These are phyloP conservation scores for Apiospora arundinis DNA, from an alignment of 2,329 filamentous ascomycete genomes.

Conservation along the genomic window DNA sequence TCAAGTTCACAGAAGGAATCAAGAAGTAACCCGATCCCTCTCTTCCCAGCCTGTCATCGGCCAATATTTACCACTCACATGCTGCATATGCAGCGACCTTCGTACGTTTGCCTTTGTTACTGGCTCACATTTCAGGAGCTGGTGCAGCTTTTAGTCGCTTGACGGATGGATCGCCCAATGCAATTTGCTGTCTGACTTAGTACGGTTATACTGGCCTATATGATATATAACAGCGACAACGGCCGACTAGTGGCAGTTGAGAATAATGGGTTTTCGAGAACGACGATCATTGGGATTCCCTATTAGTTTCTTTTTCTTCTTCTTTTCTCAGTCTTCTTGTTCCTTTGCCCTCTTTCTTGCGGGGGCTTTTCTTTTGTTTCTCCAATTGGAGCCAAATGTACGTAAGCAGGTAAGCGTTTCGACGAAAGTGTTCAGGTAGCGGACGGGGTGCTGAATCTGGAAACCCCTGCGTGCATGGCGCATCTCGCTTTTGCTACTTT, in stretches of 20 bases:
- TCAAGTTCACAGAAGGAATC: neutral
- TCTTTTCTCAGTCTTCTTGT: neutral
- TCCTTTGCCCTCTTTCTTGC: neutral
- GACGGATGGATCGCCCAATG: neutral
- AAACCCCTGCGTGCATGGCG: constrained; percentile 3
- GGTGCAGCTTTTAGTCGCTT: neutral
- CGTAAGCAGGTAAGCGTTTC: constrained; percentile 6
- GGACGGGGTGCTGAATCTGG: constrained; percentile 3
- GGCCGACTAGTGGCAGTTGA: constrained; percentile 9
- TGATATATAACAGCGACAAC: constrained; percentile 1
- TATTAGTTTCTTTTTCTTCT: neutral
- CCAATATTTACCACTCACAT: neutral
- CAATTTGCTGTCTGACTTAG: neutral
- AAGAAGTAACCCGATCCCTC: neutral
- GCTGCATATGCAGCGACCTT: neutral
- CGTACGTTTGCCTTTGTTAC: neutral
- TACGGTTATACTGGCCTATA: neutral
- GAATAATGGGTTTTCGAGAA: neutral
- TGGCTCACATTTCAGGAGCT: neutral
- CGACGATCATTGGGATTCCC: neutral
- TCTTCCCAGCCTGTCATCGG: neutral
- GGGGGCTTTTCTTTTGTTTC: neutral
- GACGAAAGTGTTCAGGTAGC: constrained; percentile 11
- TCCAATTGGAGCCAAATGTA: constrained; percentile 3
- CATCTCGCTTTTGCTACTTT: neutral